These are phyloP conservation scores for Teunomyces aglyptinius DNA, from an alignment of 805 yeast species.

Conservation along the genomic window DNA sequence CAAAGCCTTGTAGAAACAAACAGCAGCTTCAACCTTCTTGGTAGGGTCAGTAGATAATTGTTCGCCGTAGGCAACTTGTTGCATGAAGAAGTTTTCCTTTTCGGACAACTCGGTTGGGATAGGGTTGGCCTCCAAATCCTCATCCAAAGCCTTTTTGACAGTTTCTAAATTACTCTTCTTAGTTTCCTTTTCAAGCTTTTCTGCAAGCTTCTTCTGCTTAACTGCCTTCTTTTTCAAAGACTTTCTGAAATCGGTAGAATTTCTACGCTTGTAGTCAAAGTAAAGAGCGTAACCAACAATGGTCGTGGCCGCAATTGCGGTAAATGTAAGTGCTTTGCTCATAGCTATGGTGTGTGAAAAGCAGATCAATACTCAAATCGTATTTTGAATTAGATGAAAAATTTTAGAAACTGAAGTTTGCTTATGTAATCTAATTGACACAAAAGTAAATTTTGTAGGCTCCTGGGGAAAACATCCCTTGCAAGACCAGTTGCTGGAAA, in stretches of 20 bases:
- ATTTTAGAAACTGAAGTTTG: neutral
- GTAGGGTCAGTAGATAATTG: slow-evolving; percentile 65
- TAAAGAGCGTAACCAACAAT: slow-evolving; percentile 74
- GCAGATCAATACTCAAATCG: neutral
- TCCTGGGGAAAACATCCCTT: neutral
- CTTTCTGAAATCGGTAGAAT: slow-evolving; percentile 77
- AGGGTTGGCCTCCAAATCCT: slow-evolving; percentile 69
- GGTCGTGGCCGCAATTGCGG: slow-evolving; percentile 52
- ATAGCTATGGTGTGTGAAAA: slow-evolving; percentile 12
- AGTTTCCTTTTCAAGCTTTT: slow-evolving; percentile 52
- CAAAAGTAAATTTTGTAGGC: neutral
- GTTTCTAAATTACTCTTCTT: slow-evolving; percentile 59
- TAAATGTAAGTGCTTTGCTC: slow-evolving; percentile 31
- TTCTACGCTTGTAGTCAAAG: slow-evolving; percentile 91
- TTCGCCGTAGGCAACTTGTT: slow-evolving; percentile 84
- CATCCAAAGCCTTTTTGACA: slow-evolving; percentile 59
- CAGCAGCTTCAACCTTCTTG: slow-evolving; percentile 78
- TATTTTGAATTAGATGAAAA: slow-evolving; percentile 1
- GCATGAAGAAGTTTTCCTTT: slow-evolving; percentile 78
- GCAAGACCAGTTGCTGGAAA: no score
- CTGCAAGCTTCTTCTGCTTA: slow-evolving; percentile 57
- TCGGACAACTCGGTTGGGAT: slow-evolving; percentile 66
- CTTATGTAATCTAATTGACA: slow-evolving; percentile 1
- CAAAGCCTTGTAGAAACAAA: slow-evolving; percentile 89
- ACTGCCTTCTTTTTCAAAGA: slow-evolving; percentile 61